Evolutionary conservation across 2,329 filamentous ascomycete genomes (phyloP).

Genomic region (Arthrobotrys iridis): DNA sequence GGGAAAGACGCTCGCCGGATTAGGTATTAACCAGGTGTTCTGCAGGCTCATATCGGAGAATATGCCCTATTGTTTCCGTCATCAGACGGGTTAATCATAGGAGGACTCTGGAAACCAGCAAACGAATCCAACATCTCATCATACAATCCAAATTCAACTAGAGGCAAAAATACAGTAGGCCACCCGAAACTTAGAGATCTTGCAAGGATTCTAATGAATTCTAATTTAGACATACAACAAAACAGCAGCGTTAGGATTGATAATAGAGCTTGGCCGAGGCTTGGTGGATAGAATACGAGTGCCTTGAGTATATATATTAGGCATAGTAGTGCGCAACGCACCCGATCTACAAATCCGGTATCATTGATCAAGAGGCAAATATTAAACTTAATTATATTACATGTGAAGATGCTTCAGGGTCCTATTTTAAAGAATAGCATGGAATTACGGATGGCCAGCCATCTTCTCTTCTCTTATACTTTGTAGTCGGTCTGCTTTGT

Average conservation of each 20-base stretch:
- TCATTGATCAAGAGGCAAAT: not conserved
- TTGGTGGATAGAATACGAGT: not conserved
- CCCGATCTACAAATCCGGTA: too few relatives aligned
- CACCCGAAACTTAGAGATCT: not conserved
- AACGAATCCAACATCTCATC: not conserved
- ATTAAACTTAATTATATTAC: not conserved
- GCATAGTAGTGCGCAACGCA: too few relatives aligned
- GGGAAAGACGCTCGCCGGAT: not conserved
- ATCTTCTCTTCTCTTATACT: not conserved
- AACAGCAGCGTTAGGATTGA: not conserved
- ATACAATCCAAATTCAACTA: not conserved
- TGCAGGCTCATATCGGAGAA: conserved; percentile 8
- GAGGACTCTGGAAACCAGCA: conserved; percentile 23
- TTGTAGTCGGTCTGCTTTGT: conserved; percentile 28
- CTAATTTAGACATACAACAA: not conserved
- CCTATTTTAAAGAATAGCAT: not conserved
- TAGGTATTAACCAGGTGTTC: not conserved
- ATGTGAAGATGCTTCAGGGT: not conserved
- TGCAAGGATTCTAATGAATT: not conserved
- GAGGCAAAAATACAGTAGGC: not conserved
- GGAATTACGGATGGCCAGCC: not conserved
- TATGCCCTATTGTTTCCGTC: conserved; percentile 25
- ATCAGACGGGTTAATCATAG: not conserved
- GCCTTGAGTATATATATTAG: not conserved
- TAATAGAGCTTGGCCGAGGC: conserved; percentile 1